Evolutionary conservation across 192 early-diverging fungal genomes (phyloP).

Genomic region (Bifiguratus adelaidae): DNA sequence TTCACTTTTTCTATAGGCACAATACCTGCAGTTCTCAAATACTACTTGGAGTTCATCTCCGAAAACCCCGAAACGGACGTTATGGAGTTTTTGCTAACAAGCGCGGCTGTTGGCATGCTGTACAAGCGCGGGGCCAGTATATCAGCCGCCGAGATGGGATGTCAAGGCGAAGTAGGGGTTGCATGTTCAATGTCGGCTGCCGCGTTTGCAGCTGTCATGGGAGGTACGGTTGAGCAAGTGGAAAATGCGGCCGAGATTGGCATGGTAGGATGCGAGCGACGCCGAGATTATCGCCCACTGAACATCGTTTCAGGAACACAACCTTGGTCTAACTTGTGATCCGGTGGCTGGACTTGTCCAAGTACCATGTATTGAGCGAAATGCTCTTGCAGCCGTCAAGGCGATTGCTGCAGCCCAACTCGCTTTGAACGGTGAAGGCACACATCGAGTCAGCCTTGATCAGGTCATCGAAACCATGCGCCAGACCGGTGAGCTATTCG

Average conservation of each 20-base stretch:
- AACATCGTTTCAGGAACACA: constrained; percentile 46
- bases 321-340: constrained; percentile 77
- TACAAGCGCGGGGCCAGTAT: constrained; percentile 94
- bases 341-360: constrained; percentile 88
- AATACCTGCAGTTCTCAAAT: constrained; percentile 91
- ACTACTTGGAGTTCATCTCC: constrained; percentile 91
- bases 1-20: too few species aligned
- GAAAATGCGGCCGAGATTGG: constrained; percentile 97
- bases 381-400: constrained; percentile 91
- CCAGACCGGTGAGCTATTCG: constrained; percentile 76
- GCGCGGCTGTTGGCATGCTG: constrained; percentile 92
- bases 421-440: constrained; percentile 85
- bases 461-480: constrained; percentile 95
- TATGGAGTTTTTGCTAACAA: constrained; percentile 86
- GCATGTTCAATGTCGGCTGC: constrained; percentile 96
- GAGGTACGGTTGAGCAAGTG: constrained; percentile 78
- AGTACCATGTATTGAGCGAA: constrained; percentile 95
- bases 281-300: too few species aligned
- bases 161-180: constrained; percentile 96
- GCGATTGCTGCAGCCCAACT: constrained; percentile 93
- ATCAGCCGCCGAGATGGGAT: constrained; percentile 92
- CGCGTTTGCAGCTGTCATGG: constrained; percentile 94
- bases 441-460: constrained; percentile 80
- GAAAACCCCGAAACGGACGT: constrained; percentile 73
- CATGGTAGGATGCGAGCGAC: constrained; percentile 46